Percentiles rank a stretch among this genome's conserved stretches.
These are phyloP conservation scores for Scheffersomyces segobiensis DNA, from an alignment of 1,139 yeast species.

Conservation along the genomic window DNA sequence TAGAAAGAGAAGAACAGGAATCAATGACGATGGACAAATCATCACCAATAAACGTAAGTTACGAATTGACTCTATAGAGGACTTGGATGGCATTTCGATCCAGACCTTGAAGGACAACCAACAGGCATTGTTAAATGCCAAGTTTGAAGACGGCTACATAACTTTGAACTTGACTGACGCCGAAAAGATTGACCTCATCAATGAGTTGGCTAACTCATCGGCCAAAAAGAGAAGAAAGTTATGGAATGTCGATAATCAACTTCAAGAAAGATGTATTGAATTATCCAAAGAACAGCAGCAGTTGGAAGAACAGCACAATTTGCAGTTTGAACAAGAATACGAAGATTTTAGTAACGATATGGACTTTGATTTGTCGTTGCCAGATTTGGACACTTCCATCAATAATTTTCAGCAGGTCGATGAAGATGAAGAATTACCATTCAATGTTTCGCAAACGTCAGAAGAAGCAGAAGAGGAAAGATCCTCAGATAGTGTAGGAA, in stretches of 20 bases:
- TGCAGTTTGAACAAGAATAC: conserved; percentile 21
- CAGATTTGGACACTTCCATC: conserved; percentile 30
- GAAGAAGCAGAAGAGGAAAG: conserved; percentile 12
- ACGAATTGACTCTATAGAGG: conserved; percentile 33
- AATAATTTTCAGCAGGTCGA: conserved; percentile 12
- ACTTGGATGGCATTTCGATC: conserved; percentile 39
- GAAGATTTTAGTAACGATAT: conserved; percentile 24
- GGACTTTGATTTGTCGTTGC: conserved; percentile 44
- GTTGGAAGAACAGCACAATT: conserved; percentile 17
- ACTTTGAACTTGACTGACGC: conserved; percentile 29
- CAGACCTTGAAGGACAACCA: conserved; percentile 36
- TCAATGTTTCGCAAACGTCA: conserved; percentile 3
- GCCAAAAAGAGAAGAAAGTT: conserved; percentile 22
- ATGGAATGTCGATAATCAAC: conserved; percentile 21
- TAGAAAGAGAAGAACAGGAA: conserved; percentile 18
- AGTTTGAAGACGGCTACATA: conserved; percentile 15
- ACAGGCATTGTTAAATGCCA: conserved; percentile 18
- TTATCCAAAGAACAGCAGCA: conserved; percentile 28
- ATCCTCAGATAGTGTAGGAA: conserved; percentile 25
- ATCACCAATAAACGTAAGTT: conserved; percentile 41
- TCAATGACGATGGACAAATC: conserved; percentile 41
- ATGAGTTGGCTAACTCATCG: conserved; percentile 35
- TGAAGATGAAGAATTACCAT: conserved; percentile 11
- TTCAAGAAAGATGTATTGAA: conserved; percentile 32
- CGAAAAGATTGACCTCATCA: conserved; percentile 37